Evolutionary conservation across 805 yeast species (phyloP), one percentile per base, ranked within the genome.

Genomic region (Suhomyces prunicola): DNA sequence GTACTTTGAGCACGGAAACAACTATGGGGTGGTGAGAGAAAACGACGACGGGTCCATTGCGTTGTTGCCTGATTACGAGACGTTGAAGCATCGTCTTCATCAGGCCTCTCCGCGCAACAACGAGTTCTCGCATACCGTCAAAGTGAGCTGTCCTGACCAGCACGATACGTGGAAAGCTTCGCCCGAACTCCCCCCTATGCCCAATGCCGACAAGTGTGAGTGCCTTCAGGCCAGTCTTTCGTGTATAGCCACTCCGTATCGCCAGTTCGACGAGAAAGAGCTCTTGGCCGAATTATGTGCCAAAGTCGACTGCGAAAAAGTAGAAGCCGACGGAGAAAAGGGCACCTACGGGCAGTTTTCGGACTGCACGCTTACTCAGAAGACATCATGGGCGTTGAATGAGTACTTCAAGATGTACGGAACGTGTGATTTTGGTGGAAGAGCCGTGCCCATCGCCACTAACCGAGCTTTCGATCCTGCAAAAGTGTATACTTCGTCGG

Each of bases 261-360:
- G 52, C 9, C 52, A 51, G 1, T 60, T 66, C 26, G 53, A 68
- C 45, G 64, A 62, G 36, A 50, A 46, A 31, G 55, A 46, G 31
- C 56, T 67, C n/a, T 57, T 73, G 23, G 46, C 57, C 12, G 67
- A 72, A 22, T 60, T 78, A 2, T 79, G 83, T 55, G 48, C 63
- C 12, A 54, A 60, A 6, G 65, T 71, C 7, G 71, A 76, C 50
- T 79, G 84, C 58, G 61, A 61, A n/a, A 69, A 71, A 3, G 66
- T 79, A 23, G 55, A 51, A 23, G 66, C 70, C 7, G 68, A 77
- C 56, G 73, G 76, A 1, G 44, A 53, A 6, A 51, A 49, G 4
- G 82, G 81, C 0, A 52, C 53, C n/a, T 78, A 77, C 57, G 83
- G 83, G 0, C 56, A 59, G 31, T 74, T 64, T 56, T 70, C 82